Percentiles rank a stretch among this genome's conserved stretches.
phyloP scores from a whole-genome alignment of 768 basidiomycete species.

The Boletus rex-veris region DNA sequence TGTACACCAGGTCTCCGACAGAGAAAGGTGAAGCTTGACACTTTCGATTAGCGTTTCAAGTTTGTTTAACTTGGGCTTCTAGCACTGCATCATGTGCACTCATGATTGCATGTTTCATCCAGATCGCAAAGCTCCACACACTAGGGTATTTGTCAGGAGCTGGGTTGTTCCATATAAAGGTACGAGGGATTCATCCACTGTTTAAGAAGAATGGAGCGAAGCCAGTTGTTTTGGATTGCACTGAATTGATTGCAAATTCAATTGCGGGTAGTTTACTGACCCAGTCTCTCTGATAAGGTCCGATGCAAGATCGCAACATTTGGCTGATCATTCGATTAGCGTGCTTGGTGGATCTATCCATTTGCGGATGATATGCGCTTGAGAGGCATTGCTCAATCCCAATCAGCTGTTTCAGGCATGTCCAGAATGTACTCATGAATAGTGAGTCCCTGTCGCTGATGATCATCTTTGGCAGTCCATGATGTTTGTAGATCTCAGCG shows the following conservation, averaged over 20 bases:
- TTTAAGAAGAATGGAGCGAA: conserved; percentile 20
- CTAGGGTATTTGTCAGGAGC: conserved; percentile 20
- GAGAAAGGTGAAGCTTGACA: background rate
- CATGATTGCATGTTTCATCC: conserved; percentile 30
- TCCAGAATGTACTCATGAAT: conserved; percentile 30
- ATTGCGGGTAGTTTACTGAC: background rate
- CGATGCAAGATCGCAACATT: background rate
- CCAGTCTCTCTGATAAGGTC: conserved; percentile 16
- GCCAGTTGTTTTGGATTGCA: conserved; percentile 15
- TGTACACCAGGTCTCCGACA: background rate
- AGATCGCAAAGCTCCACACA: conserved; percentile 24
- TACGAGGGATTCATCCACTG: background rate
- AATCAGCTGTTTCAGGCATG: background rate
- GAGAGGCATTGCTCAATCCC: background rate
- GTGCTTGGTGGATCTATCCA: background rate
- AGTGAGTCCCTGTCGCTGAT: conserved; percentile 24
- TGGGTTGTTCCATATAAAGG: conserved; percentile 19
- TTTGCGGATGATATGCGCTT: background rate
- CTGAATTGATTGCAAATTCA: conserved; percentile 24
- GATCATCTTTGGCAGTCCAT: conserved; percentile 6
- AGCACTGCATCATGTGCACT: conserved; percentile 34
- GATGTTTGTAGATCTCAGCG: conserved; percentile 32
- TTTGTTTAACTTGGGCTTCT: conserved; percentile 27
- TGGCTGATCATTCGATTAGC: background rate
- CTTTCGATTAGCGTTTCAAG: conserved; percentile 24